These are phyloP conservation scores for Plasmodium billcollinsi DNA, from an alignment of 169 alveolate genomes.

Conservation along the genomic window DNA sequence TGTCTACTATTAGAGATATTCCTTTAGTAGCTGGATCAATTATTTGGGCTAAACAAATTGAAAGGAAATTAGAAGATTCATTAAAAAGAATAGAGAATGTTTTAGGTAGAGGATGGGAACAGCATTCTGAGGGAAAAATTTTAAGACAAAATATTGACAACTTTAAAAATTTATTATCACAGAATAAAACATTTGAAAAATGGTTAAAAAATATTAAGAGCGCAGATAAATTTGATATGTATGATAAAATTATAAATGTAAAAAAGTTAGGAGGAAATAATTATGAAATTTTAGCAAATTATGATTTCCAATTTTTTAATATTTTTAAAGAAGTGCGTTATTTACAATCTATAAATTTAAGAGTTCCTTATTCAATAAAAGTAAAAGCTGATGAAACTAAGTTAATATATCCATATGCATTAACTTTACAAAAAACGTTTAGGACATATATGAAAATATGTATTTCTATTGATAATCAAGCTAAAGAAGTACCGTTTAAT, in stretches of 20 bases:
- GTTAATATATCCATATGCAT: constrained; percentile 90
- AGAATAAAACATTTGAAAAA: constrained; percentile 81
- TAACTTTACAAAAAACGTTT: constrained; percentile 89
- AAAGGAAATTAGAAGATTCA: constrained; percentile 89
- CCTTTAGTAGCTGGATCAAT: constrained; percentile 96
- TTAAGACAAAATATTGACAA: constrained; percentile 94
- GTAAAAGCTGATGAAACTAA: constrained; percentile 94
- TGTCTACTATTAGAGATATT: constrained; percentile 93
- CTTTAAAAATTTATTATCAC: constrained; percentile 89
- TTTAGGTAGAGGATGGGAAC: constrained; percentile 96
- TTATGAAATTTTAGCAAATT: constrained; percentile 82
- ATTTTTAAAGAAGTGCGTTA: constrained; percentile 86
- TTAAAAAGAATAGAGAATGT: constrained; percentile 91
- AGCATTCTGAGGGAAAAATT: constrained; percentile 94
- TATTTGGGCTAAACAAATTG: constrained; percentile 95
- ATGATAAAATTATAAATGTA: constrained; percentile 68
- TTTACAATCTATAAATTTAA: constrained; percentile 86
- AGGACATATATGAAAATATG: constrained; percentile 86
- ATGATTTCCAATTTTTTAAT: constrained; percentile 76
- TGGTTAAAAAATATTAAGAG: constrained; percentile 73
- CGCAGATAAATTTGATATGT: constrained; percentile 75
- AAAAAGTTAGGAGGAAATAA: constrained; percentile 68
- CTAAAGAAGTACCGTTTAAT: constrained; percentile 50
- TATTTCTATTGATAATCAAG: constrained; percentile 66
- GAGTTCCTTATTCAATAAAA: constrained; percentile 92